Evolutionary conservation across 2,329 filamentous ascomycete genomes (phyloP).

Genomic region (Neoarthrinium moseri): DNA sequence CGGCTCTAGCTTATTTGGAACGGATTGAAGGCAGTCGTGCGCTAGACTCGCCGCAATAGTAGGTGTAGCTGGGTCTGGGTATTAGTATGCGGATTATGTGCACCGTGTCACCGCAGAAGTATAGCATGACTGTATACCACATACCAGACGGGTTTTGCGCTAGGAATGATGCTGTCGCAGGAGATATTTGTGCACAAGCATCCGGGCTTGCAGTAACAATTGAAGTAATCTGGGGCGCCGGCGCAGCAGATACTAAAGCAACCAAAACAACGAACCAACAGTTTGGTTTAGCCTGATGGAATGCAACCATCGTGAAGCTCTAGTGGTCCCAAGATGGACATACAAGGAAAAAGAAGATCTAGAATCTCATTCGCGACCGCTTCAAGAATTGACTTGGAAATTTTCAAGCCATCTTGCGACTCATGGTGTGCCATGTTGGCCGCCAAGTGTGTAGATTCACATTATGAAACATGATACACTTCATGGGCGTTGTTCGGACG

Average conservation of each 20-base stretch:
- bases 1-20: conserved; percentile 34
- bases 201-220: neutral
- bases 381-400: no score
- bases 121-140: no score
- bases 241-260: neutral
- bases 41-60: conserved; percentile 35
- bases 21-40: conserved; percentile 35
- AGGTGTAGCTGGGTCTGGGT: conserved; percentile 18
- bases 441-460: neutral
- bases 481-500: neutral
- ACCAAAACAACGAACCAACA: neutral
- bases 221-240: neutral
- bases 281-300: neutral
- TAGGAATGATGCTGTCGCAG: neutral
- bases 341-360: neutral
- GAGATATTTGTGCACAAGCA: neutral
- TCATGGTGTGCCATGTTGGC: neutral
- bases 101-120: no score
- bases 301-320: neutral
- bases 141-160: neutral
- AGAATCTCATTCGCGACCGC: no score
- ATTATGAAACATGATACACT: neutral
- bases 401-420: neutral
- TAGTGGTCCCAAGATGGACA: neutral
- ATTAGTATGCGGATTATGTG: no score